These are phyloP conservation scores for Apiospora saccharicola DNA, from an alignment of 2,329 filamentous ascomycete genomes.

Conservation along the genomic window DNA sequence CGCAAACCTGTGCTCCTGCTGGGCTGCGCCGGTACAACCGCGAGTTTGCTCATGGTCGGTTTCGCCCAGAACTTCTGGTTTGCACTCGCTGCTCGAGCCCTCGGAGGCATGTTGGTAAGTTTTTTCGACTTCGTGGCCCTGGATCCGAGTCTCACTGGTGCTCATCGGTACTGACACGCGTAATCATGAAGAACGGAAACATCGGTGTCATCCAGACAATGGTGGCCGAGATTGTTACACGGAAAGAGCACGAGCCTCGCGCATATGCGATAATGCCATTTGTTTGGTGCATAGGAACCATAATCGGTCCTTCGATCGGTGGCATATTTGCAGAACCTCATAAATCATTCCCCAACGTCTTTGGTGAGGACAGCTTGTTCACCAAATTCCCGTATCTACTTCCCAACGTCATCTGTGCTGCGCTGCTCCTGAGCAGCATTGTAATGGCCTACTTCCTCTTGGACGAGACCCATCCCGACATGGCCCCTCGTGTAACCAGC, in stretches of 20 bases:
- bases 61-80: conserved; percentile 85
- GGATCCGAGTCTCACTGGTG: neutral
- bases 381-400: conserved; percentile 84
- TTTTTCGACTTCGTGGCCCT: neutral
- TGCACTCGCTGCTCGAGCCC: conserved; percentile 75
- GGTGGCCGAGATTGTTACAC: conserved; percentile 86
- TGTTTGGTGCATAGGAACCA: conserved; percentile 90
- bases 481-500: conserved; percentile 63
- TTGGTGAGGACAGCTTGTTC: conserved; percentile 75
- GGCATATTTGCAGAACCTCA: conserved; percentile 85
- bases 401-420: conserved; percentile 85
- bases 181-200: conserved; percentile 76
- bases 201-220: conserved; percentile 92
- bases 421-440: conserved; percentile 79
- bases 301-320: conserved; percentile 87
- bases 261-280: conserved; percentile 95
- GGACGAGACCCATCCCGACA: conserved; percentile 88
- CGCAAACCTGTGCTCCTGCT: conserved; percentile 85
- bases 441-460: conserved; percentile 81
- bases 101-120: conserved; percentile 68
- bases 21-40: conserved; percentile 82
- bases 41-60: conserved; percentile 84
- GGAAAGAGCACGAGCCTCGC: conserved; percentile 84
- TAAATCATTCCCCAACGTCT: conserved; percentile 73
- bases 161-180: neutral